Evolutionary conservation across 768 basidiomycete genomes (phyloP), one percentile per base, ranked within the genome.

Genomic region (Lentinula boryana): DNA sequence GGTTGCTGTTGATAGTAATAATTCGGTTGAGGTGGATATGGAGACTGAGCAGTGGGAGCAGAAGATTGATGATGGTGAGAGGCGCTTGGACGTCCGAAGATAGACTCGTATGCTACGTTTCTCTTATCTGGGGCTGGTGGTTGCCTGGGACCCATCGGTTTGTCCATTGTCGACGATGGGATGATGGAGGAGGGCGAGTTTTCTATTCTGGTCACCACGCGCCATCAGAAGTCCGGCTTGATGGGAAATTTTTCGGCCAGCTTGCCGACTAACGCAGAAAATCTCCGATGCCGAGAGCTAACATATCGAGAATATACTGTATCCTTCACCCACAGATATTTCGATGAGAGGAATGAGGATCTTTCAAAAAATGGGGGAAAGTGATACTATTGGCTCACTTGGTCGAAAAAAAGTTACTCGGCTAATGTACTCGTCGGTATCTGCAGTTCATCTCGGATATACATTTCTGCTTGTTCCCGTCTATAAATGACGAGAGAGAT

Each of bases 101-200:
- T 93, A 68, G 87, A 84, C 72, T 93, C 89, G 76, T 92, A 94
- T 50, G 91, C 91, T 59, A 85, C 83, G 72, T 84, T 77, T 57
- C 91, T 87, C 70, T 91, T 91, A 75, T 91, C 88, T 72, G 74
- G 88, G 5, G 36, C 44, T 10, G 57, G 57, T 18, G 77, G 75
- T 52, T 77, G 79, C 57, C 80, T 76, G 63, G 80, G 87, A 55
- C 88, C 89, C 66, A 83, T 70, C 62, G 80, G 81, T 65, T 78
- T 75, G 66, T 83, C 80, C 80, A 82, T 82, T 60, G 67, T 63
- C 63, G 51, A 40, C 27, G 51, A 32, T 48, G 51, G 44, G 51
- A 54, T 61, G 52, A 32, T 31, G 54, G 51, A 32, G 46, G 27
- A 33, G 38, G 56, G n/a, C 13, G 31, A 32, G 36, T 4, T 60